Base-by-base conservation (phyloP, 257 asterid genomes). In the Misopates orontium region DNA sequence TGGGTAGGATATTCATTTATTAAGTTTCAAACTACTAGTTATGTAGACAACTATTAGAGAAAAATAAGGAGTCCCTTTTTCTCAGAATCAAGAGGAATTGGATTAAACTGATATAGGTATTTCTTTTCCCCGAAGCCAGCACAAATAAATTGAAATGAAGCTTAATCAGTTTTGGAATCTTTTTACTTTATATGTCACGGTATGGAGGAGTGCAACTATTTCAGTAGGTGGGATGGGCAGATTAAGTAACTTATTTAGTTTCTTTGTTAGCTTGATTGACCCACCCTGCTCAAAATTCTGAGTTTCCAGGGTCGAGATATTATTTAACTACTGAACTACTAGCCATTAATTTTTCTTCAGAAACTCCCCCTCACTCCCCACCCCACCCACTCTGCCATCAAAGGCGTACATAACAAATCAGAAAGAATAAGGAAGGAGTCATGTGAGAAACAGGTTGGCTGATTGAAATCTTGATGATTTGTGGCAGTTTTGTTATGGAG, bases 401-500 rank as follows among this genome's bases (percentile, higher is more conserved):
- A n/a, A n/a, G n/a, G n/a, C n/a, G n/a, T 4, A 13, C 58, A 5
- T 36, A 53, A 4, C 17, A 23, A 4, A 54, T 9, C 16, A 23
- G 2, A 14, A 54, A 7, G 2, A 54, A 23, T 6, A 54, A 54
- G 4, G 62, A 54, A 54, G 4, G 54, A 42, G 45, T 54, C 44
- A 10, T 8, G 36, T 14, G 36, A 45, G 9, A 19, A 21, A 52
- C 14, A 13, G 47, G 17, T 25, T 53, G n/a, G 58, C 25, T 68
- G 60, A 19, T 55, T 64, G 41, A 44, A 66, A 20, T 12, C 31
- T 4, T 12, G 39, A 39, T 52, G 24, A 47, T 20, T 10, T 66
- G 20, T 54, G 47, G 51, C 51, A 23, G 25, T 60, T 62, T 56
- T 45, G 51, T 45, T 36, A 36, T 36, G 42, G 42, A 4, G 42